Percentiles rank a stretch among this genome's conserved stretches.
Evolutionary conservation across 179 eudicot species (phyloP).

Genomic region (Spergularia azorica): DNA sequence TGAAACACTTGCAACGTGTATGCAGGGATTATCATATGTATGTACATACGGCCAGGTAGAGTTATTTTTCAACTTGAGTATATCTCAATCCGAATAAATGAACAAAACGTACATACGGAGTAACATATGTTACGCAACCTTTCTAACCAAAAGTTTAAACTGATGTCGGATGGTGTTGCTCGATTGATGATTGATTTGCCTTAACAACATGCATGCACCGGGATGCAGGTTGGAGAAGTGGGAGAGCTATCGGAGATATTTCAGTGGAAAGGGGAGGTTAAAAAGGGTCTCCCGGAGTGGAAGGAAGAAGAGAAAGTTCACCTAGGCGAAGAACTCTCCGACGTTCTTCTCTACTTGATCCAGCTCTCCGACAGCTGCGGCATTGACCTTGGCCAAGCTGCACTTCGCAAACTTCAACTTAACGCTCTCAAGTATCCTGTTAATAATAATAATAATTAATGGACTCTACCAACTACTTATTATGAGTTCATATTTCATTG

Average conservation of each 20-base stretch:
- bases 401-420: constrained; percentile 57
- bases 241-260: constrained; percentile 72
- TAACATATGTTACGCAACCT: too few species aligned
- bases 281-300: constrained; percentile 62
- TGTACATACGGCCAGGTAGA: too few species aligned
- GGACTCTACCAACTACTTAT: too few species aligned
- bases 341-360: constrained; percentile 64
- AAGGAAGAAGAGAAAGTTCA: constrained; percentile 65
- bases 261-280: constrained; percentile 78
- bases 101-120: too few species aligned
- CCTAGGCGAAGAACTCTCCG: constrained; percentile 71
- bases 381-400: constrained; percentile 62
- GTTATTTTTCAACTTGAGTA: too few species aligned
- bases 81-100: too few species aligned
- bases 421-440: constrained; percentile 64
- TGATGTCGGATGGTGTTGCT: too few species aligned
- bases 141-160: too few species aligned
- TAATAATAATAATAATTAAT: background rate
- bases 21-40: too few species aligned
- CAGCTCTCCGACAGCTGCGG: constrained; percentile 71
- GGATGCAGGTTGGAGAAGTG: constrained; percentile 63
- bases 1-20: too few species aligned
- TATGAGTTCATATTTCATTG: too few species aligned
- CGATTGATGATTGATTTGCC: too few species aligned
- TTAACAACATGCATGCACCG: background rate